Evolutionary conservation across 192 early-diverging fungal genomes (phyloP).

Genomic region (Backusella circina): DNA sequence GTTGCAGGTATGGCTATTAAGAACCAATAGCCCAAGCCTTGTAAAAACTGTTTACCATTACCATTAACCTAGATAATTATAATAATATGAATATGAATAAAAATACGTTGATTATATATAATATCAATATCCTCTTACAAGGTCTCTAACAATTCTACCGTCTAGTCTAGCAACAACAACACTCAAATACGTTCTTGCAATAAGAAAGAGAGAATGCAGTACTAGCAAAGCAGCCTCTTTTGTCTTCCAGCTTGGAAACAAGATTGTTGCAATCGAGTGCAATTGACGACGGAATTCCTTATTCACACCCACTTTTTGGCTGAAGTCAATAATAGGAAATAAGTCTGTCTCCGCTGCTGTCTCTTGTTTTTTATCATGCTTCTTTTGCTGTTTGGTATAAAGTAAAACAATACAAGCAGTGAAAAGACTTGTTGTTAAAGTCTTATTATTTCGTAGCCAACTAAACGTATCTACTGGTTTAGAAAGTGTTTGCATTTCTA

Average conservation of each 20-base stretch:
- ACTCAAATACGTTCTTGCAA: slow-evolving; percentile 87
- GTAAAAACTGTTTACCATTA: slow-evolving; percentile 74
- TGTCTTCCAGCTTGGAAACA: slow-evolving; percentile 73
- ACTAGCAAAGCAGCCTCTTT: slow-evolving; percentile 80
- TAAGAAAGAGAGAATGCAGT: slow-evolving; percentile 81
- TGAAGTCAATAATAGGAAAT: slow-evolving; percentile 5
- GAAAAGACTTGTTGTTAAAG: neutral
- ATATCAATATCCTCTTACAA: slow-evolving; percentile 57
- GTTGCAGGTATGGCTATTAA: slow-evolving; percentile 92
- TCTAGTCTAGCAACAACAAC: slow-evolving; percentile 92
- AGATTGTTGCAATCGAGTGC: slow-evolving; percentile 71
- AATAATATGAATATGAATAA: neutral
- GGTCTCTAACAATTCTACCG: slow-evolving; percentile 90
- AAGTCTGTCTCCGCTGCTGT: neutral
- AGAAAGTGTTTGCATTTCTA: slow-evolving; percentile 7
- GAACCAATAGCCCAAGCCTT: slow-evolving; percentile 85
- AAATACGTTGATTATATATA: neutral
- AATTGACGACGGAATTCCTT: slow-evolving; percentile 59
- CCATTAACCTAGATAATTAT: slow-evolving; percentile 59
- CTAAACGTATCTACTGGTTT: neutral
- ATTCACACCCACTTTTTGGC: slow-evolving; percentile 55
- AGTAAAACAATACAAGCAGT: neutral
- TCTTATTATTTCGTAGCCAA: slow-evolving; percentile 9
- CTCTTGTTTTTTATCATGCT: neutral
- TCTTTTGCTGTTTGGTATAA: neutral